Percentiles rank a stretch among this genome's conserved stretches.
Evolutionary conservation across 371 early-diverging fungal species (phyloP).

Genomic region (Lichtheimia hyalospora): DNA sequence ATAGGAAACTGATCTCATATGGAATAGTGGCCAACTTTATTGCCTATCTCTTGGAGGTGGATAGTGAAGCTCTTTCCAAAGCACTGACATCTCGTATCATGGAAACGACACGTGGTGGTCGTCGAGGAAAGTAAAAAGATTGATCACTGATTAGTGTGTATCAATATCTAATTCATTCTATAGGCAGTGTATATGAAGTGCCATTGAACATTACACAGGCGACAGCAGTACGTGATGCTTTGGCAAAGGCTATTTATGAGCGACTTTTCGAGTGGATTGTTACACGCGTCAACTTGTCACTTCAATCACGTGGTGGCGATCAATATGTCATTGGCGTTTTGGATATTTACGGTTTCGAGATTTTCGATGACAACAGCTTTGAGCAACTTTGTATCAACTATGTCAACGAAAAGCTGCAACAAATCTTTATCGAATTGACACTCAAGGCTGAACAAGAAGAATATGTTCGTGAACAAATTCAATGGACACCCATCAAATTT

Average conservation of each 20-base stretch:
- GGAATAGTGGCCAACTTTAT: slow-evolving; percentile 68
- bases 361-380: slow-evolving; percentile 97
- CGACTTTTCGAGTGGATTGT: slow-evolving; percentile 93
- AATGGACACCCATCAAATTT: slow-evolving; percentile 99
- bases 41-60: slow-evolving; percentile 77
- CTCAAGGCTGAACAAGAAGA: slow-evolving; percentile 98
- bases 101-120: slow-evolving; percentile 82
- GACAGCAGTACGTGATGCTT: slow-evolving; percentile 79
- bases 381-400: slow-evolving; percentile 99
- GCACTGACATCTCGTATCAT: slow-evolving; percentile 70
- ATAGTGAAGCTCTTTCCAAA: slow-evolving; percentile 61
- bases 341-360: slow-evolving; percentile 97
- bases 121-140: slow-evolving; percentile 52
- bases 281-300: slow-evolving; percentile 75
- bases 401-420: slow-evolving; percentile 99
- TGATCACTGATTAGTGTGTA: too few species aligned
- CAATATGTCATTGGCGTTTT: slow-evolving; percentile 90
- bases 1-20: not conserved
- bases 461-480: slow-evolving; percentile 94
- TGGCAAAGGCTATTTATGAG: slow-evolving; percentile 84
- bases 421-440: slow-evolving; percentile 99
- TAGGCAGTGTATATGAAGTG: slow-evolving; percentile 73
- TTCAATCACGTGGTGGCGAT: slow-evolving; percentile 63
- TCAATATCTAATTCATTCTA: not conserved
- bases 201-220: slow-evolving; percentile 84